phyloP scores from a whole-genome alignment of 305 asterid species.

The Rubia peregrina region DNA sequence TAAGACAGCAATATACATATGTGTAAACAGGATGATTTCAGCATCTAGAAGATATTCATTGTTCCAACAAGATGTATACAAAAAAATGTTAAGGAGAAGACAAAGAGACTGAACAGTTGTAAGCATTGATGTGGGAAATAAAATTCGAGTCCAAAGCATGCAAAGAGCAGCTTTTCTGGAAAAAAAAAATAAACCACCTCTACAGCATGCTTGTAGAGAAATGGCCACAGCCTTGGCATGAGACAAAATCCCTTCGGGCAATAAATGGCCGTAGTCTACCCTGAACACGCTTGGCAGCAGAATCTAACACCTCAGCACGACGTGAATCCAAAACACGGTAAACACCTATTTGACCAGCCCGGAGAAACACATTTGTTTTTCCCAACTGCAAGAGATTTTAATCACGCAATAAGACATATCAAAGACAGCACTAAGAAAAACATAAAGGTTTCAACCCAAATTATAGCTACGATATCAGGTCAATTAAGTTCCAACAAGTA shows the following conservation, averaged over 20 bases:
- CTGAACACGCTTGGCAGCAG: conserved; percentile 81
- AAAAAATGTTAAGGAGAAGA: background rate
- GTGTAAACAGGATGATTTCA: background rate
- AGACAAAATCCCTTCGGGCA: conserved; percentile 56
- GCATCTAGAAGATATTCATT: background rate
- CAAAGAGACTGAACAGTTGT: background rate
- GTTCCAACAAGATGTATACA: background rate
- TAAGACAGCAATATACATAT: background rate
- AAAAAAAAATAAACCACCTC: conserved; percentile 48
- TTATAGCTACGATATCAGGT: conserved; percentile 16
- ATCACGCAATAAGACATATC: background rate
- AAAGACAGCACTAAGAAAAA: background rate
- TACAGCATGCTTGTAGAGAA: conserved; percentile 78
- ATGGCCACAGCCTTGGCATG: conserved; percentile 54
- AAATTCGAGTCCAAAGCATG: conserved; percentile 7
- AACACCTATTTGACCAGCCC: conserved; percentile 96
- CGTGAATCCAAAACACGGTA: conserved; percentile 84
- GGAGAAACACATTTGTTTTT: conserved; percentile 83
- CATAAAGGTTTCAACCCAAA: background rate
- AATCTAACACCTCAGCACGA: conserved; percentile 85
- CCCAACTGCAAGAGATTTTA: conserved; percentile 58
- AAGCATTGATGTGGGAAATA: conserved; percentile 5
- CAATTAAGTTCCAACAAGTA: conserved; percentile 4
- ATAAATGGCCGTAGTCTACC: conserved; percentile 57
- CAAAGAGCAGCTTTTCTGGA: conserved; percentile 2